Evolutionary conservation across 306 rosid species (phyloP), one percentile per base, ranked within the genome.

Genomic region (Cucumis hystrix): DNA sequence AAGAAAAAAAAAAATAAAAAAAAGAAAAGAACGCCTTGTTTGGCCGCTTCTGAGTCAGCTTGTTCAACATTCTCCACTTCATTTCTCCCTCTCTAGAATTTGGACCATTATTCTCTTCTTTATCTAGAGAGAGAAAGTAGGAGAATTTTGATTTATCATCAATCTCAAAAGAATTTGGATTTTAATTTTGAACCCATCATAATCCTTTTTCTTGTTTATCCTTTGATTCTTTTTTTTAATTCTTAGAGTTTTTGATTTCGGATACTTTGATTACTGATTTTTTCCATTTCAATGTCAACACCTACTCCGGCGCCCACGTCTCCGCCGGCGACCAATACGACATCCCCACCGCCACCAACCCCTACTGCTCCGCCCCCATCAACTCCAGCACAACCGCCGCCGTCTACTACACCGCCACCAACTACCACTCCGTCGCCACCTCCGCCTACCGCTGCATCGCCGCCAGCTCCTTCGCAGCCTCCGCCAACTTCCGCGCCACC

Each of bases 291-390:
- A 81, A 90, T 90, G 93, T 87, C 93, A 13, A 83, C 88, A 2
- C 89, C 91, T 14, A 51, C 90, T 37, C 92, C 81, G 7, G 79
- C 91, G 2, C 92, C 96, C 2, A 37, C 87, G 0, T 82, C 91
- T 0, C 87, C 95, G 1, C 90, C 90, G 81, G 2, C 87, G 6
- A 28, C 82, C 1, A 85, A 77, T 76, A 28, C 87, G 0, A 85
- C 93, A 0, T 74, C 86, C 0, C 82, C 77, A 2, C 73, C 82
- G 2, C 77, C 82, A 7, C 35, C 83, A 0, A 75, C 82, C 0
- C 18, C 64, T 0, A 17, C 5, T 35, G 49, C 83, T 14, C 87
- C 81, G 9, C 80, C 91, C 2, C 92, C 96, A 9, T 23, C 88
- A 17, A 51, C 86, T 0, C 82, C 86, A 41, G 10, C 10, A 0